A percentile compares a stretch with the other conserved stretches of the same genome.
phyloP scores from a whole-genome alignment of 1,139 yeast species.

The Saccharomycopsis phalli region DNA sequence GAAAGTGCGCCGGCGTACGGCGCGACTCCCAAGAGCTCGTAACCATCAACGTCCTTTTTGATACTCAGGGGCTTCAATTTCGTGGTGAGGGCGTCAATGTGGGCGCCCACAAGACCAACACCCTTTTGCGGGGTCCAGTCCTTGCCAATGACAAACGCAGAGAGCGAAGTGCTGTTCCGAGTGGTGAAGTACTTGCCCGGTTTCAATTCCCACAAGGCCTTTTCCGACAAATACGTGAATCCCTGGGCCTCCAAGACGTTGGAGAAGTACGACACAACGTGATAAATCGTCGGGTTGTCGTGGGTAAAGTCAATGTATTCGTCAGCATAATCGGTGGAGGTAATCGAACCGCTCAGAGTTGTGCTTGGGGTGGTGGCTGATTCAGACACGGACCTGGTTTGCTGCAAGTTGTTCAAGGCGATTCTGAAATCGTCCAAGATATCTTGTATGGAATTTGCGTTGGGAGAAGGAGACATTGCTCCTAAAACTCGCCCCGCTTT shows the following conservation, averaged over 20 bases:
- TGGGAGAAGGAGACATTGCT: too few relatives aligned
- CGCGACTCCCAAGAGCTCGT: slow-evolving; percentile 55
- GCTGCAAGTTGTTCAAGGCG: too few relatives aligned
- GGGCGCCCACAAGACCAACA: slow-evolving; percentile 51
- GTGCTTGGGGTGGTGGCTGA: too few relatives aligned
- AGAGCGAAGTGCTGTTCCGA: slow-evolving; percentile 46
- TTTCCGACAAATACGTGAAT: slow-evolving; percentile 45
- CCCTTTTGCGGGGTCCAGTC: slow-evolving; percentile 50
- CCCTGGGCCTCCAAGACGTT: slow-evolving; percentile 39
- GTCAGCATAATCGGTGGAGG: slow-evolving; percentile 31
- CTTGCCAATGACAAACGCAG: slow-evolving; percentile 50
- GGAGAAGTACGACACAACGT: slow-evolving; percentile 41
- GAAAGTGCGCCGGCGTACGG: slow-evolving; percentile 56
- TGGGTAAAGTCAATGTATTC: slow-evolving; percentile 52
- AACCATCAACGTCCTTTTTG: slow-evolving; percentile 44
- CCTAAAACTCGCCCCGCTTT: too few relatives aligned
- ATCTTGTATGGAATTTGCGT: too few relatives aligned
- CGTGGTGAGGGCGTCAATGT: slow-evolving; percentile 50
- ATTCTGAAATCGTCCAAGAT: too few relatives aligned
- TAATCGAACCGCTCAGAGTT: background rate
- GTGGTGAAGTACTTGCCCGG: slow-evolving; percentile 47
- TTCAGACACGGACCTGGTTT: too few relatives aligned
- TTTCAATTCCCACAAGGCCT: slow-evolving; percentile 34
- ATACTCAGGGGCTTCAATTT: slow-evolving; percentile 49
- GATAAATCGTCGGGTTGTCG: slow-evolving; percentile 54